Percentiles rank a stretch among this genome's conserved stretches.
Conservation (phyloP, 1,139 yeast species). For the Zygosaccharomyces pseudobailii region DNA sequence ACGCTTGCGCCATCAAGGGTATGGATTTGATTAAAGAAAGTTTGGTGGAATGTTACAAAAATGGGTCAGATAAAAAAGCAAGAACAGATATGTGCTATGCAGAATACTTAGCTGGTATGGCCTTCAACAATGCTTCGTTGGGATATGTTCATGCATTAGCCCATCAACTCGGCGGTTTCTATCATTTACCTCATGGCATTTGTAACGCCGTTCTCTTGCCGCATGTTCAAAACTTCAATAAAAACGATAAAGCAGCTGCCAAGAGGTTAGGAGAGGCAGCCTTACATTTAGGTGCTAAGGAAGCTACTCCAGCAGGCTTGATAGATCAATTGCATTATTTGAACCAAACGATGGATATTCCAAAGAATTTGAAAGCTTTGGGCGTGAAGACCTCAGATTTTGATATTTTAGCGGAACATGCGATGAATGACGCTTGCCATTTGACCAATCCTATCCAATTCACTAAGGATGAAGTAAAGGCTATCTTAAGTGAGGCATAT, state of each 20-base stretch:
- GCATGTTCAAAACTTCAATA: conserved; percentile 20
- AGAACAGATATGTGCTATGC: too few relatives aligned
- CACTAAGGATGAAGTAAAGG: conserved; percentile 21
- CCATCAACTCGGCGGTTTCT: conserved; percentile 23
- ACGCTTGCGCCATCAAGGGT: too few relatives aligned
- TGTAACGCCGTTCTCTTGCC: conserved; percentile 23
- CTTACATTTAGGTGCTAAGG: conserved; percentile 13
- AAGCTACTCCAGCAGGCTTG: conserved; percentile 14
- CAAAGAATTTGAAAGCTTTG: conserved; percentile 19
- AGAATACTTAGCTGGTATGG: conserved; percentile 25
- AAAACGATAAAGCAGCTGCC: conserved; percentile 7
- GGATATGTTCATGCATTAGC: conserved; percentile 24
- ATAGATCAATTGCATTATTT: conserved; percentile 15
- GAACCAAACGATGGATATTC: conserved; percentile 15
- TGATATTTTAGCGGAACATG: conserved; percentile 18
- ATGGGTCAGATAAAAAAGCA: too few relatives aligned
- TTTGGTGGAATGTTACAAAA: too few relatives aligned
- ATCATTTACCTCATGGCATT: conserved; percentile 23
- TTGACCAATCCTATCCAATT: conserved; percentile 21
- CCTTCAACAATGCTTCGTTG: conserved; percentile 23
- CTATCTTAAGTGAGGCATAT: conserved; percentile 18
- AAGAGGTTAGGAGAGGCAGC: conserved; percentile 20
- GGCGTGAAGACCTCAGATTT: conserved; percentile 4
- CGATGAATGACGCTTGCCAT: conserved; percentile 22
- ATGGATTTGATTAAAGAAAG: too few relatives aligned